phyloP scores from a whole-genome alignment of 208 protist genomes.

The Phytomonas francai region DNA sequence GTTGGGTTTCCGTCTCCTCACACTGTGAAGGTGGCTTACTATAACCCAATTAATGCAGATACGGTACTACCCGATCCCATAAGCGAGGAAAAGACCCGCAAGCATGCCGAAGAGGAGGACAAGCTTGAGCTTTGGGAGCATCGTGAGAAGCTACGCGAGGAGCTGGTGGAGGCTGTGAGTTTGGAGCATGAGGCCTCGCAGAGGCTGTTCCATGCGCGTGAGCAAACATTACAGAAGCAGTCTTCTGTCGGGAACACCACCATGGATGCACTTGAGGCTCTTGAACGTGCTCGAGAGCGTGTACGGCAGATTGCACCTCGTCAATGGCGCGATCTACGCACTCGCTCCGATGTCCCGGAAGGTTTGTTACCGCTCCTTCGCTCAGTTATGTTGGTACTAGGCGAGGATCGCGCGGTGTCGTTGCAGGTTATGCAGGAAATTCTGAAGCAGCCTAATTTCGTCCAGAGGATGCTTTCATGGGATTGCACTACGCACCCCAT shows the following conservation, averaged over 20 bases:
- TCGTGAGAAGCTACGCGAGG: slow-evolving; percentile 38
- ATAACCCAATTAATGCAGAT: slow-evolving; percentile 33
- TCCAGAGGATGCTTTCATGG: slow-evolving; percentile 45
- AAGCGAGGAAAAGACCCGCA: slow-evolving; percentile 34
- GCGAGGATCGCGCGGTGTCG: slow-evolving; percentile 39
- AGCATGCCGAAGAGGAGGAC: slow-evolving; percentile 26
- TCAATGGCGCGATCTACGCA: slow-evolving; percentile 52
- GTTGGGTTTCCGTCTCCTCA: slow-evolving; percentile 39
- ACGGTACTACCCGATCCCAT: slow-evolving; percentile 24
- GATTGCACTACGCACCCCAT: slow-evolving; percentile 68
- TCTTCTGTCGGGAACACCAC: slow-evolving; percentile 21
- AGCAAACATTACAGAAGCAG: slow-evolving; percentile 39
- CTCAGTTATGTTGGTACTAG: slow-evolving; percentile 56
- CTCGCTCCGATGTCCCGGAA: slow-evolving; percentile 16
- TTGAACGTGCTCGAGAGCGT: slow-evolving; percentile 29
- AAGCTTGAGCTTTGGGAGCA: slow-evolving; percentile 42
- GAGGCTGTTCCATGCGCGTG: slow-evolving; percentile 43
- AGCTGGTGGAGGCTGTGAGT: slow-evolving; percentile 24
- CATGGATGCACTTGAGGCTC: slow-evolving; percentile 25
- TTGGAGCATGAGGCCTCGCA: slow-evolving; percentile 41
- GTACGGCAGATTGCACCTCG: slow-evolving; percentile 33
- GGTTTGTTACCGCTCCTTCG: slow-evolving; percentile 28
- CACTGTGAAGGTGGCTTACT: slow-evolving; percentile 50
- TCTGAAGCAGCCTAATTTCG: slow-evolving; percentile 48
- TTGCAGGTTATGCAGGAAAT: slow-evolving; percentile 57